phyloP scores from a whole-genome alignment of 306 rosid genomes.

The Purshia tridentata region DNA sequence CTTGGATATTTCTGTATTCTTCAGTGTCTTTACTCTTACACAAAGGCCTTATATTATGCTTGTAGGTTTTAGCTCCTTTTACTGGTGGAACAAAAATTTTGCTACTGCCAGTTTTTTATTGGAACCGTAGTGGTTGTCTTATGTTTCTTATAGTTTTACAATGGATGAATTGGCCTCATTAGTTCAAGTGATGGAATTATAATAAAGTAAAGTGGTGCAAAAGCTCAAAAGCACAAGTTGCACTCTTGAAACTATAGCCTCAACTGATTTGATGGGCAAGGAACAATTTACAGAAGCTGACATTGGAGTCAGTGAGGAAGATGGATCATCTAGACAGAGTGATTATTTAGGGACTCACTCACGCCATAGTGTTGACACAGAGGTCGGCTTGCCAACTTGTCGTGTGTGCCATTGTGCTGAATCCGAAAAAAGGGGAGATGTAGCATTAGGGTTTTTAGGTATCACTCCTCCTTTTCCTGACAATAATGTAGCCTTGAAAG shows the following conservation, averaged over 20 bases:
- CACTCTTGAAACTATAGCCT: slow-evolving; percentile 25
- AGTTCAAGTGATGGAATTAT: slow-evolving; percentile 15
- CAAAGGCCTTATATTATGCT: slow-evolving; percentile 20
- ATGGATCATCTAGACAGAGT: slow-evolving; percentile 37
- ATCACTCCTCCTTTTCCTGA: slow-evolving; percentile 48
- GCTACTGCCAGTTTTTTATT: slow-evolving; percentile 2
- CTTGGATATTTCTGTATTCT: slow-evolving; percentile 15
- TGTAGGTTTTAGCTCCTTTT: neutral
- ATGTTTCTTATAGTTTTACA: slow-evolving; percentile 14
- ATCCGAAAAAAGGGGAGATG: slow-evolving; percentile 86
- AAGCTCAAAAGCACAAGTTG: slow-evolving; percentile 25
- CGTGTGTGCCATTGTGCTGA: slow-evolving; percentile 97
- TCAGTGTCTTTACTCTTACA: slow-evolving; percentile 7
- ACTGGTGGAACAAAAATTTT: neutral
- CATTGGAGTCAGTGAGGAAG: slow-evolving; percentile 35
- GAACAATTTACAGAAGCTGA: slow-evolving; percentile 40
- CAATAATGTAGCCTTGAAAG: slow-evolving; percentile 25
- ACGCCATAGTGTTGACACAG: slow-evolving; percentile 58
- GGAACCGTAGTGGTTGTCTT: slow-evolving; percentile 15
- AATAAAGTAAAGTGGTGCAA: slow-evolving; percentile 24
- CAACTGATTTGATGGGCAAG: slow-evolving; percentile 37
- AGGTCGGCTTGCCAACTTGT: slow-evolving; percentile 51
- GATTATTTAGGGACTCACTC: slow-evolving; percentile 51
- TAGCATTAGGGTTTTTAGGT: slow-evolving; percentile 64
- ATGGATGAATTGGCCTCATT: slow-evolving; percentile 20